Evolutionary conservation across 768 basidiomycete species (phyloP).

Genomic region (Mycena galopus): DNA sequence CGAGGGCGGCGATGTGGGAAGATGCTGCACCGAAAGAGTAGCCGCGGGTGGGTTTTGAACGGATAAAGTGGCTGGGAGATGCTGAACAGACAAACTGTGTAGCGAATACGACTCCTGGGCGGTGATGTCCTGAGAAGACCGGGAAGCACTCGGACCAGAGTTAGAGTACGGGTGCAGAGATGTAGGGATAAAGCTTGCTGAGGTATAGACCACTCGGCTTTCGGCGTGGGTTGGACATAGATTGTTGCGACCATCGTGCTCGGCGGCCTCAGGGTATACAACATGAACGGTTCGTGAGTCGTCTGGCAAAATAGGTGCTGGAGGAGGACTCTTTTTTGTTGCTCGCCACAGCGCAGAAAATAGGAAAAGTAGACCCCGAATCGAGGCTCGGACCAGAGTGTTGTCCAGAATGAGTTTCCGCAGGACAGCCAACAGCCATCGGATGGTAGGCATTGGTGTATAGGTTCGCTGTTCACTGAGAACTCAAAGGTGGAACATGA

Average conservation of each 20-base stretch:
- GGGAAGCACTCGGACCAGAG: conserved; percentile 37
- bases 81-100: conserved; percentile 26
- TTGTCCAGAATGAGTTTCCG: conserved; percentile 12
- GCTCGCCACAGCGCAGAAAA: conserved; percentile 18
- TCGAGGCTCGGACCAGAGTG: conserved; percentile 9
- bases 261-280: no score
- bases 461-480: not conserved
- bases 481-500: no score
- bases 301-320: no score
- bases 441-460: conserved; percentile 12
- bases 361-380: conserved; percentile 22
- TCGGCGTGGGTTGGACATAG: not conserved
- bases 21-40: not conserved
- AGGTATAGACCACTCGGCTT: conserved; percentile 16
- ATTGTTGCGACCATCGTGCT: no score
- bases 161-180: conserved; percentile 40
- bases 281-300: no score
- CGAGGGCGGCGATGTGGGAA: conserved; percentile 1
- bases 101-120: conserved; percentile 26
- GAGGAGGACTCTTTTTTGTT: not conserved
- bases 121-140: conserved; percentile 41
- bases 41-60: not conserved
- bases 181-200: conserved; percentile 30
- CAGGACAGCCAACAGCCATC: conserved; percentile 17
- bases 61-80: conserved; percentile 22